Evolutionary conservation across 306 rosid species (phyloP).

Genomic region (Dicorynia guianensis): DNA sequence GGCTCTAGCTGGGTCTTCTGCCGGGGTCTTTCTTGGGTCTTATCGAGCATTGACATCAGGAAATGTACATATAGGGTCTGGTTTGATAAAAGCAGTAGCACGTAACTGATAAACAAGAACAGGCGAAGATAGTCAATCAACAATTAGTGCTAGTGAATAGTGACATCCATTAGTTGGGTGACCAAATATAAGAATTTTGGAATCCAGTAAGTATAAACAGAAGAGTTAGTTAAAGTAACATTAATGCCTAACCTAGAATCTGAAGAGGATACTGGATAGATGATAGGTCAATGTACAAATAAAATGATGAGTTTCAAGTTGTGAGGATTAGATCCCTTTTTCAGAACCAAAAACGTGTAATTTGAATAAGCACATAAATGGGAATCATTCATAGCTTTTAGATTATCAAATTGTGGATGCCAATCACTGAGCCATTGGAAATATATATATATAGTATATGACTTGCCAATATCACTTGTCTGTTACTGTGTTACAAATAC

Average conservation of each 20-base stretch:
- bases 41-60: neutral
- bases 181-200: neutral
- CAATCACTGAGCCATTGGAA: too few relatives aligned
- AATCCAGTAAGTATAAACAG: neutral
- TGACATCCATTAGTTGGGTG: constrained; percentile 16
- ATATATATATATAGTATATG: too few relatives aligned
- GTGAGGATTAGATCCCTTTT: neutral
- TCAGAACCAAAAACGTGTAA: neutral
- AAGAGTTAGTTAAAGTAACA: neutral
- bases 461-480: neutral
- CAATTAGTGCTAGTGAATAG: neutral
- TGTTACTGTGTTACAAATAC: neutral
- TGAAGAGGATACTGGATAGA: neutral
- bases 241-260: too few relatives aligned
- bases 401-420: neutral
- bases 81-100: neutral
- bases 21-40: neutral
- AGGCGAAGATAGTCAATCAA: neutral
- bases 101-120: neutral
- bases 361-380: neutral
- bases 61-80: neutral
- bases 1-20: constrained; percentile 4
- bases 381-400: neutral
- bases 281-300: neutral
- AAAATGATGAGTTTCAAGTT: neutral